Conservation (phyloP, 1,139 yeast genomes). For the Diutina mesorugosa region DNA sequence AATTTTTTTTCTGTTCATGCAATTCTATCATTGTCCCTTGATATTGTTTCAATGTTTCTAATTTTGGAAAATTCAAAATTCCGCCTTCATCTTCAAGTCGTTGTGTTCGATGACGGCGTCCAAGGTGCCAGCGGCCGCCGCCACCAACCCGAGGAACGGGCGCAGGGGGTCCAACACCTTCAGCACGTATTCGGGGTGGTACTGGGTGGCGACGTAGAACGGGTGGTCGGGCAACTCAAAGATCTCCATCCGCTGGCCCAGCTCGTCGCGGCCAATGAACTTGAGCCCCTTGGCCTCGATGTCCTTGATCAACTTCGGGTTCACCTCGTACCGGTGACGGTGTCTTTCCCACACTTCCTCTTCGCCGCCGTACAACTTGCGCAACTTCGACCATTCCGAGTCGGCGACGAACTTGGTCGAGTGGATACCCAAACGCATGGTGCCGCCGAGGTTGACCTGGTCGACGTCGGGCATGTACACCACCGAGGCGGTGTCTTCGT, state of each 20-base stretch:
- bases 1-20: background rate
- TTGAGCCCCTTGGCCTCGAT: slow-evolving; percentile 71
- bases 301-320: slow-evolving; percentile 61
- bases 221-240: slow-evolving; percentile 74
- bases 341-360: slow-evolving; percentile 80
- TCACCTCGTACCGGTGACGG: slow-evolving; percentile 96
- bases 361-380: slow-evolving; percentile 69
- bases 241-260: slow-evolving; percentile 86
- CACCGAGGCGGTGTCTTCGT: slow-evolving; percentile 64
- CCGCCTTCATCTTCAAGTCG: slow-evolving; percentile 1
- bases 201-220: slow-evolving; percentile 90
- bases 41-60: background rate
- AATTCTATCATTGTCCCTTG: background rate
- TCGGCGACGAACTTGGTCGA: slow-evolving; percentile 69
- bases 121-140: slow-evolving; percentile 77
- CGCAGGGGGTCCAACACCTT: slow-evolving; percentile 93
- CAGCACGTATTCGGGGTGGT: slow-evolving; percentile 95
- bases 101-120: slow-evolving; percentile 30
- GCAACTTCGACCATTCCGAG: slow-evolving; percentile 59
- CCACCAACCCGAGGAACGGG: slow-evolving; percentile 92
- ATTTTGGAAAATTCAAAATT: background rate
- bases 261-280: slow-evolving; percentile 90
- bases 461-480: slow-evolving; percentile 98
- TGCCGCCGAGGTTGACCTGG: slow-evolving; percentile 93
- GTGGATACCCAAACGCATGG: slow-evolving; percentile 96